Evolutionary conservation across 495 filamentous ascomycete species (phyloP), one percentile per base, ranked within the genome.

Genomic region (Evansstolkia leycettana): DNA sequence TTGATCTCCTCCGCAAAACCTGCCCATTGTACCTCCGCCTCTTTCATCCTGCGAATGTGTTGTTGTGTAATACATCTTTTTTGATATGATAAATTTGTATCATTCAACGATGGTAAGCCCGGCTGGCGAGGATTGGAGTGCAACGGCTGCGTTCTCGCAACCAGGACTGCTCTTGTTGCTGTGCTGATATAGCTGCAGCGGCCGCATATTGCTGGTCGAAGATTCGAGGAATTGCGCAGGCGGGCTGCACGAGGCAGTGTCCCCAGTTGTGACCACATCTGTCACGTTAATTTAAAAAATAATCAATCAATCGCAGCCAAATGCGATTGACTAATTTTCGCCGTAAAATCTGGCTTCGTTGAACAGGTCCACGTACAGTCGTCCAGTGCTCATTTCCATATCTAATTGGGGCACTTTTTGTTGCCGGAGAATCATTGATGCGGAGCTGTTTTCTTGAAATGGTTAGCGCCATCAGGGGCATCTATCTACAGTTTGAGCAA

Each of bases 21-120:
- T 17, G 71, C 50, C 82, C 82, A 88, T 37, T 64, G 47, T 36
- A 58, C 25, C 36, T 71, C 56, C 0, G 75, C 78, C 12, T 72
- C 65, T 13, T 60, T 54, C n/a, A 62, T 54, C 41, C 74, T 78
- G 29, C 48, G 45, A 7, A 72, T 33, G 25, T 67, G 69, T 9
- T 67, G 51, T 31, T 60, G 51, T 10, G 66, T 68, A 14, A 76
- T 69, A 34, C 45, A 60, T 62, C 72, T 43, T 38, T 48, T 60
- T 38, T 69, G 64, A 10, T 43, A 4, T 5, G 20, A 23, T 23
- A 4, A 4, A 23, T 23, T 5, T 23, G 5, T 9, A 5, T 9
- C 20, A 23, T 9, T 23, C 20, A 23, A 23, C 5, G 20, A 23
- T 9, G 20, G 9, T 4, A 9, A 9, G 5, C 5, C 20, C 20